Evolutionary conservation across 345 rosid genomes (phyloP), one percentile per base, ranked within the genome.

Genomic region (Litchi chinensis): DNA sequence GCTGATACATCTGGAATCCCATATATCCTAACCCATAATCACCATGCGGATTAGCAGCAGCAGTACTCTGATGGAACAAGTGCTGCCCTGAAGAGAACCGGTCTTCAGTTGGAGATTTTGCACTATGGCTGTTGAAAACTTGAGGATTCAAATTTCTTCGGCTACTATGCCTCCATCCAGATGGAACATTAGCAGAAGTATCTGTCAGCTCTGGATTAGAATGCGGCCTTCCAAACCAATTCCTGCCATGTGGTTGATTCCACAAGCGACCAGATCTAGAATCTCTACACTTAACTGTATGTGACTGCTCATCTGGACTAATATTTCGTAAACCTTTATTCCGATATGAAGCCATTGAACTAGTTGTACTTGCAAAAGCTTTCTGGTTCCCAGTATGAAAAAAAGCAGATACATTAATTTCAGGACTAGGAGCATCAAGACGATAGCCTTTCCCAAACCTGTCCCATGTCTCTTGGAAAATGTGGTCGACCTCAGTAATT

Each of bases 381-480:
- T 65, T 77, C 43, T 18, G 74, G 39, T 2, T 64, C 59, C 46
- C 44, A 64, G 22, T 22, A 57, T 7, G 12, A 37, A 43, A 59
- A 65, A 65, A 70, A 28, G 64, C 7, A 57, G 80, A 59, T 11
- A 41, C 32, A 65, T 77, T 32, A 37, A 44, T 19, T 26, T 69
- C 68, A 75, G 44, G 46, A 50, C 43, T 44, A 1, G 67, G 76
- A 32, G 75, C 74, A 74, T 83, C 83, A 21, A 74, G 79, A n/a
- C 77, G 77, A 70, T 64, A 43, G 32, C 83, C 74, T 21, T 52
- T 77, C 41, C 81, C 74, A 77, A 65, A 74, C 73, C 77, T 74
- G 9, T 77, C 67, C 86, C 77, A 80, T 13, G 83, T 74, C 37
- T 80, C 77, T 66, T 37, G n/a, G 75, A 83, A 83, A 71, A 83